Conservation (phyloP, 73 alveolate genomes). For the Paramecium sonneborni region DNA sequence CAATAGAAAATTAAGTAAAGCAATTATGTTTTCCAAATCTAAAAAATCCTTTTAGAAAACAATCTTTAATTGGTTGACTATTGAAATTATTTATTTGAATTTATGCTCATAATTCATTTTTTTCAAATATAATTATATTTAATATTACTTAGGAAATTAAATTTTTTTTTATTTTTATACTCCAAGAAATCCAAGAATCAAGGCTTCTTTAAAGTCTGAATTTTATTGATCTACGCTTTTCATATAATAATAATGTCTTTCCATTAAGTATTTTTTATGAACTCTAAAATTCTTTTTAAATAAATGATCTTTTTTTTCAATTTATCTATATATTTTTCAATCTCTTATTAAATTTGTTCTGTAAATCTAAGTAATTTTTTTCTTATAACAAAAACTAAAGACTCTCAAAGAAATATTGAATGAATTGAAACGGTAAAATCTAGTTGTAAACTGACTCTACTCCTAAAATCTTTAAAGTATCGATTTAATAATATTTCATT, state of each 20-base stretch:
- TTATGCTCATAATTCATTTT: too few species aligned
- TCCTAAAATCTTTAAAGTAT: neutral
- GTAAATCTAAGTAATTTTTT: neutral
- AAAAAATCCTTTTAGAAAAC: neutral
- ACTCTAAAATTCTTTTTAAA: too few species aligned
- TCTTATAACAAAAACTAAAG: too few species aligned
- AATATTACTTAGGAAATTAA: too few species aligned
- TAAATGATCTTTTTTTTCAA: too few species aligned
- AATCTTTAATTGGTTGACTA: neutral
- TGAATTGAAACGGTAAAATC: neutral
- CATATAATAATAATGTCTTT: neutral
- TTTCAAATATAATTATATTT: too few species aligned
- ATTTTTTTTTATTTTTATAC: neutral
- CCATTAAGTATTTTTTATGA: neutral
- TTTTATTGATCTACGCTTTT: neutral
- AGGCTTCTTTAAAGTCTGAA: constrained; percentile 49
- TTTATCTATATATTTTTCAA: neutral
- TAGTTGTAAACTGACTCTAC: neutral
- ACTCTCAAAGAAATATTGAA: neutral
- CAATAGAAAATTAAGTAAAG: neutral
- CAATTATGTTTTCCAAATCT: neutral
- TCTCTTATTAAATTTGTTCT: neutral
- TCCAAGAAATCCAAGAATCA: constrained; percentile 48
- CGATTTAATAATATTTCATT: neutral
- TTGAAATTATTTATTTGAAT: too few species aligned